Evolutionary conservation across 78 protist genomes (phyloP).

Genomic region (Guillardia theta): DNA sequence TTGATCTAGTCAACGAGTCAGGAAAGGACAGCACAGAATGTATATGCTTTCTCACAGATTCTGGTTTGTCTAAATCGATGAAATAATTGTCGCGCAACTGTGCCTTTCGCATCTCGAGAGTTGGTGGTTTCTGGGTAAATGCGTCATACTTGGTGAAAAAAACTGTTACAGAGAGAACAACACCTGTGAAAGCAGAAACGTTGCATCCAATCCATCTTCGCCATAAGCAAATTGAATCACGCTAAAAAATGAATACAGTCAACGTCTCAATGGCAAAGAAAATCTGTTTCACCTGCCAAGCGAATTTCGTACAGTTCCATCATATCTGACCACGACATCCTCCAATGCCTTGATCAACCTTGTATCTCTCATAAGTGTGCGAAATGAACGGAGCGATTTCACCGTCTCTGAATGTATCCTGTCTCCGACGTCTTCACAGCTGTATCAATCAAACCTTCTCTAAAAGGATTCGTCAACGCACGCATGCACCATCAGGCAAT

Average conservation of each 20-base stretch:
- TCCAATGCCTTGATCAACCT: slow-evolving; percentile 92
- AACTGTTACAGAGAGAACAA: too few relatives aligned
- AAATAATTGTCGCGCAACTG: neutral
- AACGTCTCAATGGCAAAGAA: too few relatives aligned
- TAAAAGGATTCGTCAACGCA: too few relatives aligned
- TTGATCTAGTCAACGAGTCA: too few relatives aligned
- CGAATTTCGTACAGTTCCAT: slow-evolving; percentile 1
- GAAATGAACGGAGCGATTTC: too few relatives aligned
- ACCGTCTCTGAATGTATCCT: slow-evolving; percentile 60
- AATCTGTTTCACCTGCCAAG: too few relatives aligned
- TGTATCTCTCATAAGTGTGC: too few relatives aligned
- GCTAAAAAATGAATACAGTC: too few relatives aligned
- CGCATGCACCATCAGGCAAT: too few relatives aligned
- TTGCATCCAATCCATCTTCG: slow-evolving; percentile 90
- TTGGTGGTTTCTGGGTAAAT: slow-evolving; percentile 55
- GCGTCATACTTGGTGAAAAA: too few relatives aligned
- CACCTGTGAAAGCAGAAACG: slow-evolving; percentile 65
- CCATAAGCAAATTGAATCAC: slow-evolving; percentile 80
- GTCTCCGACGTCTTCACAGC: slow-evolving; percentile 99
- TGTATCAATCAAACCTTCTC: slow-evolving; percentile 97
- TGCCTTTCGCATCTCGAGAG: neutral
- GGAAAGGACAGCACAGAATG: too few relatives aligned
- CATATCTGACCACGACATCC: slow-evolving; percentile 79
- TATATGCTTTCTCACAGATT: neutral
- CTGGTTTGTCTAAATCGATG: neutral